phyloP scores from a whole-genome alignment of 2,329 filamentous ascomycete species.

The Diaporthe ilicicola region DNA sequence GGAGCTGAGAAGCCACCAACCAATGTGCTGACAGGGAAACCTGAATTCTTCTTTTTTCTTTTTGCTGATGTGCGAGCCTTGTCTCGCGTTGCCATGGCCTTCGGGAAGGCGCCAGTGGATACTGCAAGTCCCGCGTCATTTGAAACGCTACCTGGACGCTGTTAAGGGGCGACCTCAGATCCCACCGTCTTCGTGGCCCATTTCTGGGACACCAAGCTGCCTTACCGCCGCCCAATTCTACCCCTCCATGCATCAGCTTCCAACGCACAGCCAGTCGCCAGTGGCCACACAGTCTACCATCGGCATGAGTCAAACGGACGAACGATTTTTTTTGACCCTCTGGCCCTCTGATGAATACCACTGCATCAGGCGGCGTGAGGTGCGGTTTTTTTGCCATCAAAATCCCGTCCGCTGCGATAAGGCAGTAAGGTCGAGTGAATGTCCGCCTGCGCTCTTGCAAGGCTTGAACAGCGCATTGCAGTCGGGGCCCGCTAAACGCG shows the following conservation, averaged over 20 bases:
- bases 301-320: constrained; percentile 28
- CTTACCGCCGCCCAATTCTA: constrained; percentile 30
- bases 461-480: constrained; percentile 18
- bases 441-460: not conserved
- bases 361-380: constrained; percentile 3
- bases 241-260: constrained; percentile 32
- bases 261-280: constrained; percentile 14
- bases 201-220: constrained; percentile 26
- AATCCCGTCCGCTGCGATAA: not conserved
- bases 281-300: constrained; percentile 17
- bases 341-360: not conserved
- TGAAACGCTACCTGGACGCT: constrained; percentile 26
- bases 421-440: not conserved
- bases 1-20: no score
- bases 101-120: not conserved
- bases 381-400: not conserved
- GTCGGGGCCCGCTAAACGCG: constrained; percentile 23
- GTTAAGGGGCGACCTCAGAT: constrained; percentile 26
- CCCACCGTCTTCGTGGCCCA: constrained; percentile 24
- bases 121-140: not conserved
- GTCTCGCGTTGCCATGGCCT: no score
- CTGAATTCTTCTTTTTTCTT: no score
- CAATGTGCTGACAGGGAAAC: no score
- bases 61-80: no score
- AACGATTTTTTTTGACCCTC: constrained; percentile 14